Conservation (phyloP, 2,329 filamentous ascomycete genomes). For the Chaetomiaceae sp. region DNA sequence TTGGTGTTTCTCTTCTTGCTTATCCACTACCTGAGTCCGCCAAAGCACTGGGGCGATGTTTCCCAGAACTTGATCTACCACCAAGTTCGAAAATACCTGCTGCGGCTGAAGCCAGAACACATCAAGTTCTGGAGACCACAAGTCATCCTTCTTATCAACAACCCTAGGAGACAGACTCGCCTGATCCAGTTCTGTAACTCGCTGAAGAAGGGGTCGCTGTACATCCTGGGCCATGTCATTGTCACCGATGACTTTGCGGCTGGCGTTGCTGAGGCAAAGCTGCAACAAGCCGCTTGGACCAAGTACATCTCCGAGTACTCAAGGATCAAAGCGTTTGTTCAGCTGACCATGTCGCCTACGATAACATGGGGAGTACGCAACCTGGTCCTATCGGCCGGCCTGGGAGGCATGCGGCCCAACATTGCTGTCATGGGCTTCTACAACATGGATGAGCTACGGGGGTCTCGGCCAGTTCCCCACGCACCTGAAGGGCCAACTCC, state of each 20-base stretch:
- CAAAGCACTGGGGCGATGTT: constrained; percentile 86
- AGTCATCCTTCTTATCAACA: constrained; percentile 77
- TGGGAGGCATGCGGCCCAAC: constrained; percentile 86
- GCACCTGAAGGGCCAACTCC: constrained; percentile 46
- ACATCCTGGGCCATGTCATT: constrained; percentile 83
- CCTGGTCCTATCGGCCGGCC: constrained; percentile 71
- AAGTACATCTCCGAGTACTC: constrained; percentile 79
- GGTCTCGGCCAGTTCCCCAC: constrained; percentile 50
- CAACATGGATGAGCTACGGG: constrained; percentile 71
- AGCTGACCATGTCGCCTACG: constrained; percentile 75
- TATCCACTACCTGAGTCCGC: constrained; percentile 80
- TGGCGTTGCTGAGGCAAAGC: constrained; percentile 73
- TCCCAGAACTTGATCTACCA: constrained; percentile 83
- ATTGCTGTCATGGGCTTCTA: constrained; percentile 78
- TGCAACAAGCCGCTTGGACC: constrained; percentile 77
- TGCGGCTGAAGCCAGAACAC: constrained; percentile 79
- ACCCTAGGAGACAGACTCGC: constrained; percentile 74
- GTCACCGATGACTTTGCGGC: constrained; percentile 76
- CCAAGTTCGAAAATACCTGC: constrained; percentile 80
- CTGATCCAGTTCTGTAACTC: constrained; percentile 90
- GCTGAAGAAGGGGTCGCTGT: constrained; percentile 79
- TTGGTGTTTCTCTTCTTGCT: constrained; percentile 74
- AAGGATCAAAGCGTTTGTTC: constrained; percentile 83
- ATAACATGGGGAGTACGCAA: constrained; percentile 84
- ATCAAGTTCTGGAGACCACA: constrained; percentile 93